Conservation (phyloP, 768 basidiomycete species). For the Boletus insuetus region DNA sequence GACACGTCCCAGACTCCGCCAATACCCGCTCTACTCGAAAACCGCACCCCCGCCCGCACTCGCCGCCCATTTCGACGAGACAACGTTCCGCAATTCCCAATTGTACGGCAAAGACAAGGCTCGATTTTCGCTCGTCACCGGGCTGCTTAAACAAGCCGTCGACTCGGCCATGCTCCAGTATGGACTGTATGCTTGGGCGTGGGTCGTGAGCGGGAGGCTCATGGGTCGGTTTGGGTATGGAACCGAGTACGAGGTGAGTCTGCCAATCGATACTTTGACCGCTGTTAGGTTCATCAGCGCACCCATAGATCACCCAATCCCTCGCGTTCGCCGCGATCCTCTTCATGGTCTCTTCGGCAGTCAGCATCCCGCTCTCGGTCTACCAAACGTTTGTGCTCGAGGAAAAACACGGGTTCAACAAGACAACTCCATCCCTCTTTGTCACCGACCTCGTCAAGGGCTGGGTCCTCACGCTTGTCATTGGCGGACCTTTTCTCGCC, state of each 20-base stretch:
- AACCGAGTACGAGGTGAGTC: slow-evolving; percentile 64
- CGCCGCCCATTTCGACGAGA: slow-evolving; percentile 60
- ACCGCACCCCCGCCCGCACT: slow-evolving; percentile 68
- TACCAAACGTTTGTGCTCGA: slow-evolving; percentile 95
- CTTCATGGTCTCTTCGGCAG: slow-evolving; percentile 61
- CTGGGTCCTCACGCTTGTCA: slow-evolving; percentile 63
- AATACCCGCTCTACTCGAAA: slow-evolving; percentile 83
- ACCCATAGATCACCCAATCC: slow-evolving; percentile 62
- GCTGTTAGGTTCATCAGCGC: neutral
- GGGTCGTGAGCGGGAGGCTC: slow-evolving; percentile 57
- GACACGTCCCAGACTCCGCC: slow-evolving; percentile 48
- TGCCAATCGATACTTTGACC: neutral
- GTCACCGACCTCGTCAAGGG: slow-evolving; percentile 78
- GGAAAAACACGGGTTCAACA: slow-evolving; percentile 96
- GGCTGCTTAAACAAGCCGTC: slow-evolving; percentile 68
- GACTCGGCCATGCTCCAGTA: slow-evolving; percentile 70
- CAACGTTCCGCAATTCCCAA: slow-evolving; percentile 87
- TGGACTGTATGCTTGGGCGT: slow-evolving; percentile 82
- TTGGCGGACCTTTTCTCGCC: slow-evolving; percentile 85
- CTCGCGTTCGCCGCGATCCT: slow-evolving; percentile 72
- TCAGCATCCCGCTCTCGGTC: slow-evolving; percentile 70
- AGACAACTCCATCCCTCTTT: slow-evolving; percentile 77
- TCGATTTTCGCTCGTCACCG: slow-evolving; percentile 70
- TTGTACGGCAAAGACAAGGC: slow-evolving; percentile 91
- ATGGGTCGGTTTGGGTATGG: slow-evolving; percentile 60